Evolutionary conservation across 1,284 basidiomycete species (phyloP), one percentile per base, ranked within the genome.

Genomic region (Pascua guehoae): DNA sequence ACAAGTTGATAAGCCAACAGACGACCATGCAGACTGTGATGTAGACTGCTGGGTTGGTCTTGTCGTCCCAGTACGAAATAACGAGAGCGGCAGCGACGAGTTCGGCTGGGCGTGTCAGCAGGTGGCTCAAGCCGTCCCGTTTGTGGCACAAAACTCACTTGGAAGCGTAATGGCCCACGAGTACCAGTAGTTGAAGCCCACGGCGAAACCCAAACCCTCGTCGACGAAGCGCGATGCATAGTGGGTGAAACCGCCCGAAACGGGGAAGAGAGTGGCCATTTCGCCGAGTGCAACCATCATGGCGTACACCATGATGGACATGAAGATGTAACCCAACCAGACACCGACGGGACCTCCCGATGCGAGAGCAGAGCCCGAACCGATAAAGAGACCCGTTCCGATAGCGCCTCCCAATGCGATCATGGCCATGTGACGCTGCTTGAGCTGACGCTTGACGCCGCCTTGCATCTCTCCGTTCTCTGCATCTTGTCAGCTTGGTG

Each of bases 181-280:
- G 58, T 74, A 74, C 68, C 58, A 63, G 61, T 70, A 73, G 65
- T 68, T 73, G 60, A 70, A 53, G 10, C 66, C 60, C 12, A 67
- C 50, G 38, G 49, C 79, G 58, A 81, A 81, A 16, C 79, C 79
- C 12, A 83, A 64, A 12, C 79, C 75, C 9, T 80, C 79, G 58
- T 82, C 79, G 55, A 82, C 78, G 67, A 83, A 84, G 17, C 82
- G 79, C 15, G 70, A 60, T 11, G 71, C 68, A 49, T 74, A 75
- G 53, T 75, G 72, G 12, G 74, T 74, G 66, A 76, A 76, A 14
- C 66, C 72, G 36, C 76, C 76, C 1, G 74, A 56, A 17, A 75
- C 68, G 7, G 76, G 74, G 60, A 66, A 71, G 15, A 77, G 62
- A 15, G 78, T 74, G 9, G 76, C 76, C 74, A 80, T 77, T 63